Evolutionary conservation across 1,284 basidiomycete genomes (phyloP), one percentile per base, ranked within the genome.

Genomic region (Leccinum proliferum): DNA sequence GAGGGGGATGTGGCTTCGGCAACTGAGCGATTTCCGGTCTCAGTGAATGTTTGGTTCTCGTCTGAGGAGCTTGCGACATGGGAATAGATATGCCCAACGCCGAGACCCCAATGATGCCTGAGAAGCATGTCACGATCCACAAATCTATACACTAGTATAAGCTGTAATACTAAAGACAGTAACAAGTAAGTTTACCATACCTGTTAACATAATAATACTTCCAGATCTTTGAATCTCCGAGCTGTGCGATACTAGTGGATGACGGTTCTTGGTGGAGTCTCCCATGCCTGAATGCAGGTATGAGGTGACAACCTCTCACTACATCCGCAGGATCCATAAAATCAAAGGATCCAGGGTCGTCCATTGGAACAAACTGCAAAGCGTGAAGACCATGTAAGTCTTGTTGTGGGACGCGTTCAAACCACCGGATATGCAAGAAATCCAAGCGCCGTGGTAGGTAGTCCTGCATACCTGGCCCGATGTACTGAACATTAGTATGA

Each of bases 111-210:
- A 52, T 52, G 57, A 37, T 60, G 63, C 5, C 32, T 50, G 15
- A 65, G 53, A 5, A 60, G 9, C 46, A 65, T 63, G 41, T 65
- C 64, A 15, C 58, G 8, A 39, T 65, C 64, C 5, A 60, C 62
- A 52, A 65, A 65, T 18, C 62, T 65, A 15, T 15, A 46, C 43
- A 46, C n/a, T 46, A 18, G n/a, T 46, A 46, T 46, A n/a, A 25
- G n/a, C 15, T 21, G 32, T 32, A 32, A 32, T 32, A 32, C 32
- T 14, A 4, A 21, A 25, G 21, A 52, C 25, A 25, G 48, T 25
- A 25, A 25, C 48, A 10, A 52, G 18, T 25, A 46, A 46, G 21
- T 52, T 25, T 52, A 25, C 48, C 48, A 52, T 52, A 52, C 48
- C 48, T 52, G 21, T 39, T 57, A 57, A 37, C 55, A 39, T 57